Percentiles rank a stretch among this genome's conserved stretches.
These are phyloP conservation scores for Solanum ahanhuiri DNA, from an alignment of 257 asterid genomes.

Conservation along the genomic window DNA sequence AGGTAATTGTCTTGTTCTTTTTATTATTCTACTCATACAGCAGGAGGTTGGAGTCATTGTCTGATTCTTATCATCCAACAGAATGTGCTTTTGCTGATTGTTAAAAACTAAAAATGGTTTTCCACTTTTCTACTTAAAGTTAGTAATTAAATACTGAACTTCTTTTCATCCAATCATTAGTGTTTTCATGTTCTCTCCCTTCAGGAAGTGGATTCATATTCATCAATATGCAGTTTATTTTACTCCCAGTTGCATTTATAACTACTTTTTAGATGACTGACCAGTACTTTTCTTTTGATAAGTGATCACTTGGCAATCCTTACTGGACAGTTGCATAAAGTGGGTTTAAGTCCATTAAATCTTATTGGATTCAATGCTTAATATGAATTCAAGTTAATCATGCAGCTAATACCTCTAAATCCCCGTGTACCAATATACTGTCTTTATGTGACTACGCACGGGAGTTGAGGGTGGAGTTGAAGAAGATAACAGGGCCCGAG, in stretches of 20 bases:
- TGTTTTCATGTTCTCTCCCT: background rate
- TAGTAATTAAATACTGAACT: background rate
- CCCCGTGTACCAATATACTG: background rate
- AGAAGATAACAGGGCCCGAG: background rate
- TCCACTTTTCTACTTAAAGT: background rate
- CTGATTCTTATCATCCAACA: background rate
- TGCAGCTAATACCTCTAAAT: background rate
- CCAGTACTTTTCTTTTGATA: background rate
- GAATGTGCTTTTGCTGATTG: background rate
- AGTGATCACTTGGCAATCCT: background rate
- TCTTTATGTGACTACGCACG: background rate
- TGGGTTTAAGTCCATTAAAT: background rate
- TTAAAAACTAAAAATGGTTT: background rate
- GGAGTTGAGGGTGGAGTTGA: background rate
- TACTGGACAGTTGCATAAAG: background rate
- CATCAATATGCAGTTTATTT: background rate
- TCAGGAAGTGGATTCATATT: background rate
- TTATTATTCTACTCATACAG: slow-evolving; percentile 1
- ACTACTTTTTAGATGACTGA: background rate
- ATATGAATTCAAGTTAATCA: background rate
- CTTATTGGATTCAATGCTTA: background rate
- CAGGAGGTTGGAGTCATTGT: background rate
- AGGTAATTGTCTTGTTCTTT: slow-evolving; percentile 36
- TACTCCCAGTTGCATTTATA: background rate
- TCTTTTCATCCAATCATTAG: background rate